Conservation (phyloP, 768 basidiomycete genomes). For the Cystofilobasidium capitatum region DNA sequence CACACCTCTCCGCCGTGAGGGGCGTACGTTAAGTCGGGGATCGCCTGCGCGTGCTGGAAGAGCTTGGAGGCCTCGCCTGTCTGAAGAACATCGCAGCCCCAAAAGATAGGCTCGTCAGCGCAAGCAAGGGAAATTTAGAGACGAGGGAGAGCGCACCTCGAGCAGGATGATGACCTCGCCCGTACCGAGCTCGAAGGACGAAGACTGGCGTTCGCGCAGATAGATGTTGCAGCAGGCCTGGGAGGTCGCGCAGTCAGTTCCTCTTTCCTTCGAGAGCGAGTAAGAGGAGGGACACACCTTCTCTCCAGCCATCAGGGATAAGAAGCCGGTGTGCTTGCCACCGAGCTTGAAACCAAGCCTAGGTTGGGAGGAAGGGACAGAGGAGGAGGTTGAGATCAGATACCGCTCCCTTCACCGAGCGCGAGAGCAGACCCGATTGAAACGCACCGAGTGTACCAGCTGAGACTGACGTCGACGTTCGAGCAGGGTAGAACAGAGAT, state of each 20-base stretch:
- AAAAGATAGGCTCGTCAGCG: neutral
- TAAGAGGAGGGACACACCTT: too few relatives aligned
- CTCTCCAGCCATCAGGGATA: neutral
- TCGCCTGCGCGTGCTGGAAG: neutral
- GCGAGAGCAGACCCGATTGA: too few relatives aligned
- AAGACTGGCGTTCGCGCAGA: neutral
- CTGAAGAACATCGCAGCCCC: neutral
- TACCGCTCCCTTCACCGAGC: too few relatives aligned
- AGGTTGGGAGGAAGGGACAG: too few relatives aligned
- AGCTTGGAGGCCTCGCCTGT: constrained; percentile 1
- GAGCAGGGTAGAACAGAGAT: too few relatives aligned
- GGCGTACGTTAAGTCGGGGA: neutral
- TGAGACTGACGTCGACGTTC: too few relatives aligned
- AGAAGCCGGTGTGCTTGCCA: constrained; percentile 8
- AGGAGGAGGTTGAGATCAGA: too few relatives aligned
- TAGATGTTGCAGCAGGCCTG: neutral
- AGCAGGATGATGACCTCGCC: constrained; percentile 13
- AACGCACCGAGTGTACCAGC: too few relatives aligned
- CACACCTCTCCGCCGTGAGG: constrained; percentile 6
- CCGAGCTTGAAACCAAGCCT: constrained; percentile 2
- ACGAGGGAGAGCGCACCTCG: neutral
- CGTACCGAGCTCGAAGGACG: neutral
- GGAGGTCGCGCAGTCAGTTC: too few relatives aligned
- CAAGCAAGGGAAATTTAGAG: neutral
- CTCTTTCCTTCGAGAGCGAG: too few relatives aligned